Percentiles rank a stretch among this genome's conserved stretches.
These are phyloP conservation scores for Ustilago shanxiensis DNA, from an alignment of 1,284 basidiomycete species.

Conservation along the genomic window DNA sequence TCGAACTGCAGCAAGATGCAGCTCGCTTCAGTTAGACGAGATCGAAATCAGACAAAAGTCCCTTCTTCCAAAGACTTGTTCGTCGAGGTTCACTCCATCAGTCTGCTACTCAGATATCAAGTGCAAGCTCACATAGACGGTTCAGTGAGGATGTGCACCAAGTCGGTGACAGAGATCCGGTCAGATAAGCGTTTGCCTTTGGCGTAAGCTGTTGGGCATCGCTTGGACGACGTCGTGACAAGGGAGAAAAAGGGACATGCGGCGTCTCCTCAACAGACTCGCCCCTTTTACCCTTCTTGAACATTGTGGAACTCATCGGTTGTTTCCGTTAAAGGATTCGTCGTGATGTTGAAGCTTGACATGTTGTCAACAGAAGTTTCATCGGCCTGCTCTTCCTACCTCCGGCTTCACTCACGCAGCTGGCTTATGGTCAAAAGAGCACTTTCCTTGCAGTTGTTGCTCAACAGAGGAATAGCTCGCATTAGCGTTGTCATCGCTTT, in stretches of 20 bases:
- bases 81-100: not conserved
- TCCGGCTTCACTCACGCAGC: not conserved
- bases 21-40: constrained; percentile 4
- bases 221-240: not conserved
- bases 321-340: not conserved
- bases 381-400: not conserved
- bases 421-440: not conserved
- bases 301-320: not conserved
- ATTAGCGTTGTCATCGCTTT: not conserved
- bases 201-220: not conserved
- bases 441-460: not conserved
- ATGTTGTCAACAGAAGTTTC: not conserved
- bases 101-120: not conserved
- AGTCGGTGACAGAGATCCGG: not conserved
- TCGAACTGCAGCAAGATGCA: constrained; percentile 3
- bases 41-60: not conserved
- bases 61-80: not conserved
- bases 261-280: not conserved
- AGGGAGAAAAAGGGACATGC: not conserved
- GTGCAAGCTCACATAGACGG: no score
- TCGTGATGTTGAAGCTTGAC: not conserved
- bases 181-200: not conserved
- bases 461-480: no score
- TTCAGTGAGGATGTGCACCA: no score
- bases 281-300: not conserved